Base-by-base conservation (phyloP, 2,329 filamentous ascomycete species). In the Cladosporium phlei region DNA sequence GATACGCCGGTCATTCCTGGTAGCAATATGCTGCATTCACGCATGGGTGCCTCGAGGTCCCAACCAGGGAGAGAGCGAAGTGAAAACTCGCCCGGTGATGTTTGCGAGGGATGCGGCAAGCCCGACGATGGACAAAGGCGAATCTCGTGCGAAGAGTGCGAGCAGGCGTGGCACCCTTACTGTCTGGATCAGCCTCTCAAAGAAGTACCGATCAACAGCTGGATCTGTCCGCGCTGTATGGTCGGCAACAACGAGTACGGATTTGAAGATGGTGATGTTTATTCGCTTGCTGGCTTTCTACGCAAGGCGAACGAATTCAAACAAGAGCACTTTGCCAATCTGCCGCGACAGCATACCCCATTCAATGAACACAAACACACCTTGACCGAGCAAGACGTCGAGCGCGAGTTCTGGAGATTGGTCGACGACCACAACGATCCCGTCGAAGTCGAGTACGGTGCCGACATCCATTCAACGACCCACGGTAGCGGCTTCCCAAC, bases 401-500 rank as follows among this genome's bases (percentile, higher is more conserved):
- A 98, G 68, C 82, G 83, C 16, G 93, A 98, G 63, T 98, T 98
- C 65, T 98, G 93, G 93, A 81, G 88, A 57, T 77, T 97, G 7
- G 93, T 97, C 0, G 88, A 93, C 38, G 94, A 90, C 59, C 77
- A 96, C 40, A 91, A 94, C 52, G 93, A 97, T 66, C 94, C 89
- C 0, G 90, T 97, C 1, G 93, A 97, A 65, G 93, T 98, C 2
- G 93, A 98, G 63, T 98, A 98, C 60, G 93, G 93, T 29, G 93
- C 93, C 8, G 93, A 98, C 60, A 96, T 98, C 44, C 93, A 98
- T 65, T 96, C 90, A 42, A 97, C 93, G 0, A 98, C 93, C 0
- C 93, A 98, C 61, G 93, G 93, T 7, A 97, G 91, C 53, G 93
- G 91, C 1, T 98, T 98, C 58, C 93, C 93, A 0, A 97, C 91